Evolutionary conservation across 108 stramenopile species (phyloP).

Genomic region (Ochromonas danica): DNA sequence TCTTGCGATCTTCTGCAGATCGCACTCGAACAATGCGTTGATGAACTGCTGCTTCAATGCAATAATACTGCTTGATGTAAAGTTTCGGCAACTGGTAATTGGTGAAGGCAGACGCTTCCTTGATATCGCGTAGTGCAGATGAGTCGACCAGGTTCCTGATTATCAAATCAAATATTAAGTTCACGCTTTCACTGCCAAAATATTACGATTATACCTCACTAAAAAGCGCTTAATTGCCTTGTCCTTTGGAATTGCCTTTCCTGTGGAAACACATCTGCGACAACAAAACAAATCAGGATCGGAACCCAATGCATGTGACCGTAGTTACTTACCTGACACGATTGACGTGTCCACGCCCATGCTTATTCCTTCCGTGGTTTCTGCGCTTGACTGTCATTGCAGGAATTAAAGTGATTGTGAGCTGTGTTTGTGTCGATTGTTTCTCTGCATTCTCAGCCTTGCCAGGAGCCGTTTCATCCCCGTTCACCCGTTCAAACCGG

Average conservation of each 20-base stretch:
- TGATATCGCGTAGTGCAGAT: slow-evolving; percentile 94
- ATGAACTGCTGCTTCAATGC: slow-evolving; percentile 99
- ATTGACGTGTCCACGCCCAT: slow-evolving; percentile 98
- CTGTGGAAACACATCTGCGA: slow-evolving; percentile 83
- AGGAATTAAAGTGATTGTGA: neutral
- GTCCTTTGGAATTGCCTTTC: slow-evolving; percentile 99
- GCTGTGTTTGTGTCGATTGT: too few relatives aligned
- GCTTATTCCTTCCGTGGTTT: slow-evolving; percentile 99
- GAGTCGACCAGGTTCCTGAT: slow-evolving; percentile 98
- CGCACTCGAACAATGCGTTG: slow-evolving; percentile 98
- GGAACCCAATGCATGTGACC: neutral
- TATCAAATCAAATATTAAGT: too few relatives aligned
- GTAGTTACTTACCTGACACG: slow-evolving; percentile 70
- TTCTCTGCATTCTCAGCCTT: too few relatives aligned
- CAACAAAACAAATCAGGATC: too few relatives aligned
- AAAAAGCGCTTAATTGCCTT: slow-evolving; percentile 99
- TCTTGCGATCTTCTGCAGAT: slow-evolving; percentile 76
- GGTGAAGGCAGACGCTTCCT: slow-evolving; percentile 96
- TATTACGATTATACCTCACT: too few relatives aligned
- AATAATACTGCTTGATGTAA: slow-evolving; percentile 99
- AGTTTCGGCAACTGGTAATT: slow-evolving; percentile 98
- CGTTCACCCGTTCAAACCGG: too few relatives aligned
- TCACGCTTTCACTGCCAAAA: too few relatives aligned
- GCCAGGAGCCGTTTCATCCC: too few relatives aligned
- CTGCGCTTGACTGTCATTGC: slow-evolving; percentile 98